phyloP scores from a whole-genome alignment of 2,329 filamentous ascomycete species.

The Aspergillus nomiae region DNA sequence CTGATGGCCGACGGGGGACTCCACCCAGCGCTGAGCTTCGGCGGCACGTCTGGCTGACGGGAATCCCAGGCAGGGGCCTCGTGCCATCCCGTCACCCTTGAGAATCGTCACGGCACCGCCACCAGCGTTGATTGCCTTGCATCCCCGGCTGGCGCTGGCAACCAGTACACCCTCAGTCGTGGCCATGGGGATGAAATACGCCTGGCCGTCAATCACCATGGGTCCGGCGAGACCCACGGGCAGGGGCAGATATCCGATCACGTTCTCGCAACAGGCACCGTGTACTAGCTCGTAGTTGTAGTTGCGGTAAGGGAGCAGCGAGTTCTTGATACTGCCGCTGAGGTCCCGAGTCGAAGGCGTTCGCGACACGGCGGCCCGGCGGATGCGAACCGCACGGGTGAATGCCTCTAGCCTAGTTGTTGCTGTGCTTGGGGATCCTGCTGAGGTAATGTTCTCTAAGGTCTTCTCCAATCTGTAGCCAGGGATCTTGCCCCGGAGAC shows the following conservation, averaged over 20 bases:
- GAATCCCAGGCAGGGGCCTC: background rate
- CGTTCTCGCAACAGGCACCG: background rate
- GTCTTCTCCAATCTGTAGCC: slow-evolving; percentile 96
- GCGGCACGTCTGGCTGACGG: background rate
- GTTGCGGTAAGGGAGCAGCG: background rate
- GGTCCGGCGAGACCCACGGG: no score
- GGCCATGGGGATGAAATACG: no score
- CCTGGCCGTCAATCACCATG: no score
- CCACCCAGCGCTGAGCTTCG: background rate
- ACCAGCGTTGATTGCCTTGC: no score
- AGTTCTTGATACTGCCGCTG: background rate
- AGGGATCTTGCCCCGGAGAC: slow-evolving; percentile 86
- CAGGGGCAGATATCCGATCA: background rate
- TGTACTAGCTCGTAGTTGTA: background rate
- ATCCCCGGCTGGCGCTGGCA: no score
- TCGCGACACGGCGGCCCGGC: background rate
- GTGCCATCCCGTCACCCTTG: background rate
- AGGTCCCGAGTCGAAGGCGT: background rate
- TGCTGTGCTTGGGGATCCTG: slow-evolving; percentile 51
- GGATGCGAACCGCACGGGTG: slow-evolving; percentile 87
- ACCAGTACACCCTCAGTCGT: no score
- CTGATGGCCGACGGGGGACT: background rate
- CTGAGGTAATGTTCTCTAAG: slow-evolving; percentile 61
- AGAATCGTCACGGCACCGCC: background rate
- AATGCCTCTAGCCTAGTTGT: slow-evolving; percentile 51